Percentiles rank a stretch among this genome's conserved stretches.
These are phyloP conservation scores for Magnolia changhungtana DNA, from an alignment of 164 flowering plant genomes.

Conservation along the genomic window DNA sequence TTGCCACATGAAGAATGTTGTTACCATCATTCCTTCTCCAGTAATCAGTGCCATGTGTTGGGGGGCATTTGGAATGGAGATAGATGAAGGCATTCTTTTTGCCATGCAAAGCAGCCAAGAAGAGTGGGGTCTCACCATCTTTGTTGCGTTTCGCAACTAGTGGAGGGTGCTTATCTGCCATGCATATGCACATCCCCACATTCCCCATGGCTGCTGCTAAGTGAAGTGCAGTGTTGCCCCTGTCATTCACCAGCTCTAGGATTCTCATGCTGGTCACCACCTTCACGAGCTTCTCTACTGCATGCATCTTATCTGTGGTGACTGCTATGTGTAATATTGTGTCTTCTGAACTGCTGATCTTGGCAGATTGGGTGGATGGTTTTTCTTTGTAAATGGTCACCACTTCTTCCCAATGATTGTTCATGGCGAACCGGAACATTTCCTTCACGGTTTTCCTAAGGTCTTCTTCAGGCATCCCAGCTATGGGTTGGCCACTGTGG, in stretches of 20 bases:
- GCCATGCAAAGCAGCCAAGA: conserved; percentile 20
- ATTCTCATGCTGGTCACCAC: neutral
- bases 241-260: conserved; percentile 14
- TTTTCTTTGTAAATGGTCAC: neutral
- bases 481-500: too few relatives aligned
- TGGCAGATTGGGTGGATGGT: neutral
- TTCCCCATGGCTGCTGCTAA: conserved; percentile 20
- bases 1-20: conserved; percentile 26
- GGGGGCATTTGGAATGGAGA: conserved; percentile 3
- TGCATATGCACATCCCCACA: conserved; percentile 12
- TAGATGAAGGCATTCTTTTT: conserved; percentile 9
- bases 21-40: conserved; percentile 25
- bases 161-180: neutral
- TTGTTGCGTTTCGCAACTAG: conserved; percentile 11
- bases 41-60: neutral
- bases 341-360: neutral
- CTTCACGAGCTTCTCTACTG: neutral
- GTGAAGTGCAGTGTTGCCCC: conserved; percentile 25
- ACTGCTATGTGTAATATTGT: conserved; percentile 8
- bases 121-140: conserved; percentile 22
- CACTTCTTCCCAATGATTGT: neutral
- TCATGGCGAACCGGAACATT: neutral
- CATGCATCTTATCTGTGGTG: neutral
- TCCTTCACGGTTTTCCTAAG: neutral
- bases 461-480: too few relatives aligned